Evolutionary conservation across 2,329 filamentous ascomycete species (phyloP), one percentile per base, ranked within the genome.

Genomic region (Trichoderma sp.): DNA sequence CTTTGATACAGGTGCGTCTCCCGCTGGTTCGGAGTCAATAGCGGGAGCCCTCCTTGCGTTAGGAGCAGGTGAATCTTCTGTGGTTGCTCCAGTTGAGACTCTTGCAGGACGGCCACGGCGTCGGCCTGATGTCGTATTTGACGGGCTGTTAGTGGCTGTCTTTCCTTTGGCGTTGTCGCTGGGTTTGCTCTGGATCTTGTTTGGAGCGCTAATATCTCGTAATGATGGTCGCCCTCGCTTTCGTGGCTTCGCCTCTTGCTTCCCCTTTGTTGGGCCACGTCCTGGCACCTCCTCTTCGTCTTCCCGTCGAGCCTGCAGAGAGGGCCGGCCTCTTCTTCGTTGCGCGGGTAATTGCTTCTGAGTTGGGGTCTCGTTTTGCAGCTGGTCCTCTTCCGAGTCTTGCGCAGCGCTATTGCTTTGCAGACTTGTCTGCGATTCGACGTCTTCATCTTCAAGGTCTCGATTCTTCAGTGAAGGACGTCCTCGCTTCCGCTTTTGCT

Each of bases 401-500:
- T 73, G 56, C 16, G 33, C 75, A 27, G 65, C 76, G 63, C 66
- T 67, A 41, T 69, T 76, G 16, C 7, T 41, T 60, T 77, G 74
- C 33, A 71, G 62, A 18, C 68, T 45, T 12, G 65, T 16, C 16
- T 63, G 74, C 24, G 67, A 64, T 35, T 71, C 66, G 27, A n/a
- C n/a, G 5, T 59, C 63, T 35, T 76, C 75, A 18, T 75, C 68
- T 24, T 77, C 76, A 1, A 66, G 63, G 5, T 68, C 65, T 6
- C 76, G 76, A 14, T 76, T 73, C 16, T 77, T 77, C 4, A 81
- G 69, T 16, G 84, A 83, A 29, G 81, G 79, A 6, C 81, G 83
- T 73, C 83, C 84, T 78, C 84, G 84, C 78, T 83, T 84, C 56
- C 81, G 80, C 77, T 84, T 84, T 21, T 81, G 79, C 71, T 81